These are phyloP conservation scores for Arabidopsis lyrata DNA, from an alignment of 441 rosid genomes.

Conservation along the genomic window DNA sequence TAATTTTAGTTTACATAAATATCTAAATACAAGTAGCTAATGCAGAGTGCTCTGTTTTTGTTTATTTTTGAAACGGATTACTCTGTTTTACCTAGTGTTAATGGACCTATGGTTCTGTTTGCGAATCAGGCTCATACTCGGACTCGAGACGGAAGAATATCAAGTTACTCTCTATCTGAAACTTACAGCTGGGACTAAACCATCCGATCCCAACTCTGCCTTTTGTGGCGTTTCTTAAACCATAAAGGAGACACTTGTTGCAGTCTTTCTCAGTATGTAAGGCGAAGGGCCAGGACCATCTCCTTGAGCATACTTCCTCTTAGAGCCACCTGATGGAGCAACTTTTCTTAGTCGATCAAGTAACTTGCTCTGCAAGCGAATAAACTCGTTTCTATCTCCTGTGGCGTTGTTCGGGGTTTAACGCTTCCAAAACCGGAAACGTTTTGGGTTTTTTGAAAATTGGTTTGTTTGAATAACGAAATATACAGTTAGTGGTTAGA, in stretches of 20 bases:
- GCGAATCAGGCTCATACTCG: conserved; percentile 29
- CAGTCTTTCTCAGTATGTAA: conserved; percentile 27
- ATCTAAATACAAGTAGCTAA: background rate
- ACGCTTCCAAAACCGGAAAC: background rate
- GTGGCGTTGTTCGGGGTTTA: conserved; percentile 3
- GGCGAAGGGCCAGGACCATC: conserved; percentile 20
- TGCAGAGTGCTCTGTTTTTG: background rate
- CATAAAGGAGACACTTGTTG: conserved; percentile 20
- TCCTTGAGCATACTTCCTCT: conserved; percentile 40
- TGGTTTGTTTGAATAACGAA: conserved; percentile 31
- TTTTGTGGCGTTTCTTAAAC: background rate
- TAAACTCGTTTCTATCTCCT: conserved; percentile 19
- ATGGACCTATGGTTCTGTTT: background rate
- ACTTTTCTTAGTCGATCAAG: conserved; percentile 18
- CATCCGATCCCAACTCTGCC: conserved; percentile 34
- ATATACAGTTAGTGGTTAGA: conserved; percentile 33
- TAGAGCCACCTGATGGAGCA: conserved; percentile 20
- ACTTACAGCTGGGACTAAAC: conserved; percentile 38
- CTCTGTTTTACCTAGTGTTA: conserved; percentile 12
- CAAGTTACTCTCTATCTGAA: conserved; percentile 31
- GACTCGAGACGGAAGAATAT: conserved; percentile 20
- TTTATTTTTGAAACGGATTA: background rate
- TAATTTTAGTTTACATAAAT: background rate
- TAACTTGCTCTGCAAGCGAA: conserved; percentile 23
- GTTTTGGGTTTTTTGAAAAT: conserved; percentile 9